These are phyloP conservation scores for Phalaenopsis hybrid DNA, from an alignment of 116 monocot species.

Conservation along the genomic window DNA sequence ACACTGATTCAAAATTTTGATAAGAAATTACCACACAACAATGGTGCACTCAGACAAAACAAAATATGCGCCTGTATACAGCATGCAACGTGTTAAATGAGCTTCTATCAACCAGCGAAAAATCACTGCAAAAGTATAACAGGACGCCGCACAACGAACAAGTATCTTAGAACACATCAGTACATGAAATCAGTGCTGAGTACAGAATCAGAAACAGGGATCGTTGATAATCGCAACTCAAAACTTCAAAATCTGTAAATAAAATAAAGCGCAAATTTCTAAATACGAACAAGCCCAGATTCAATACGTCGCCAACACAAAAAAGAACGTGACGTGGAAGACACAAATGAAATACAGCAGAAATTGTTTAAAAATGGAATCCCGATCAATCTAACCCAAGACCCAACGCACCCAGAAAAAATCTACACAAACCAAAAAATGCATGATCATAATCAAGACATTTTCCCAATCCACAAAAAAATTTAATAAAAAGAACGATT, in stretches of 20 bases:
- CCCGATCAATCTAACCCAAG: neutral
- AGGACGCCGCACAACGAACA: neutral
- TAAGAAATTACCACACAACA: neutral
- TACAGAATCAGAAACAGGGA: neutral
- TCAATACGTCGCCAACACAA: neutral
- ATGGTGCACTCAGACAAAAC: neutral
- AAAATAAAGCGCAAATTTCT: neutral
- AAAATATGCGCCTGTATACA: neutral
- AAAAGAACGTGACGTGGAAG: neutral
- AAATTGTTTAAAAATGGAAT: neutral
- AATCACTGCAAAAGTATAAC: neutral
- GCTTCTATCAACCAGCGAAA: neutral
- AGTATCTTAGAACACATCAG: neutral
- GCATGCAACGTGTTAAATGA: neutral
- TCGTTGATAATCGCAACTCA: neutral
- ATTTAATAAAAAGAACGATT: neutral
- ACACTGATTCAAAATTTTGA: too few relatives aligned
- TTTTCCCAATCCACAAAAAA: neutral
- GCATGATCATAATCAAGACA: neutral
- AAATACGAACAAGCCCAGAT: neutral
- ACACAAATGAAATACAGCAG: neutral
- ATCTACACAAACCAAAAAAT: neutral
- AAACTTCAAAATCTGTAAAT: neutral
- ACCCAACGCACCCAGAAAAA: neutral
- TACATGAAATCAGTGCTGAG: neutral